Evolutionary conservation across 192 early-diverging fungal genomes (phyloP), one percentile per base, ranked within the genome.

Genomic region (Backusella tarrabulga): DNA sequence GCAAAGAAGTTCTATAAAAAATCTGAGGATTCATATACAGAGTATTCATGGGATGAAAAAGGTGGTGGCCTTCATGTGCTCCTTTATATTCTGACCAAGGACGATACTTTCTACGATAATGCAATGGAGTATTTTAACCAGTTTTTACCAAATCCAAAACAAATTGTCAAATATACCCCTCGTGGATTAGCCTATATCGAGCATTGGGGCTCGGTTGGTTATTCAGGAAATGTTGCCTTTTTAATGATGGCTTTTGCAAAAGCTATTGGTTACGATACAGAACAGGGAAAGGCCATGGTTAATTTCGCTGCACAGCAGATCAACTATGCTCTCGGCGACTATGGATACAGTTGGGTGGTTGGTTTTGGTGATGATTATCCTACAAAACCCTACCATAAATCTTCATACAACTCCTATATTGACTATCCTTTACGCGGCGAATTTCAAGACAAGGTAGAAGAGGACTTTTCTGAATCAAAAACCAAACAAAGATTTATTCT

Each of bases 31-130:
- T 77, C 83, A 9, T 81, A 71, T 60, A 56, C 26, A 5, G 83
- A 84, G 66, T 80, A 84, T n/a, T 80, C 79, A 11, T 91, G 90
- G 90, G 87, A 89, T 69, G 82, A 86, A 67, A 87, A 91, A 60
- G 71, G 78, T n/a, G 86, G 83, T 35, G 79, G 73, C 17, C 67
- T 81, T 52, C 83, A 84, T 40, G 76, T 86, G 56, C 71, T 88
- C 12, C 67, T 88, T 8, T 83, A 88, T 83, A 42, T 60, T 15
- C 29, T 83, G 23, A 87, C 86, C 41, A 85, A 85, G 56, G 81
- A 85, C 29, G 76, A 73, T 0, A 23, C 72, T 1, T 85, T 80
- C 38, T 78, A 81, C 34, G 76, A 75, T 14, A 84, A 84, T 40
- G 72, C 79, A 35, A 72, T 80, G 68, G 76, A 80, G 6, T 84